Percentiles rank a stretch among this genome's conserved stretches.
Conservation (phyloP, 495 filamentous ascomycete genomes). For the Thozetella sp. region DNA sequence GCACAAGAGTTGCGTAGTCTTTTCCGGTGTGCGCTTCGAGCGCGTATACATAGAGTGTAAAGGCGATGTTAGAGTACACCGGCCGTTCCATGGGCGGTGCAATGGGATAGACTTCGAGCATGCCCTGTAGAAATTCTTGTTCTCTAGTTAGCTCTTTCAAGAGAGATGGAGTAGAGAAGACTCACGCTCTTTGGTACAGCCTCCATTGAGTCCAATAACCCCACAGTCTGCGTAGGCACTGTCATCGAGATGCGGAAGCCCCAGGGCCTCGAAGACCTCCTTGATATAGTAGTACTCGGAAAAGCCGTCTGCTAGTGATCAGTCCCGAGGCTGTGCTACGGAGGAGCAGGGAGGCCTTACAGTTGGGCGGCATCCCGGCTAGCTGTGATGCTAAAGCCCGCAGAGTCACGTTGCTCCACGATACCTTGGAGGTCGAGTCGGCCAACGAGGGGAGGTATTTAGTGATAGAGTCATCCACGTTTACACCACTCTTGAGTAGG, state of each 20-base stretch:
- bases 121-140: slow-evolving; percentile 39
- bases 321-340: neutral
- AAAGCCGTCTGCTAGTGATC: slow-evolving; percentile 17
- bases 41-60: slow-evolving; percentile 43
- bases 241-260: slow-evolving; percentile 16
- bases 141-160: slow-evolving; percentile 1
- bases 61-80: slow-evolving; percentile 48
- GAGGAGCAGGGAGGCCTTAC: slow-evolving; percentile 10
- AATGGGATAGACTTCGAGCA: slow-evolving; percentile 32
- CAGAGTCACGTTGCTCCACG: slow-evolving; percentile 52
- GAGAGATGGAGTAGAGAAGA: neutral
- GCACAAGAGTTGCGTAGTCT: slow-evolving; percentile 36
- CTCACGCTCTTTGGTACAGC: slow-evolving; percentile 12
- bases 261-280: slow-evolving; percentile 20
- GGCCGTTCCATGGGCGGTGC: slow-evolving; percentile 38
- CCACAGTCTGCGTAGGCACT: slow-evolving; percentile 22
- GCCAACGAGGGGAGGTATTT: slow-evolving; percentile 49
- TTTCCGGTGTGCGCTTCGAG: slow-evolving; percentile 39
- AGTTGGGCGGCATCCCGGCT: slow-evolving; percentile 40
- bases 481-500: slow-evolving; percentile 17
- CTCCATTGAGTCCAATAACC: slow-evolving; percentile 14
- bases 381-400: slow-evolving; percentile 45
- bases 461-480: slow-evolving; percentile 30
- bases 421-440: slow-evolving; percentile 20
- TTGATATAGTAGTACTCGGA: slow-evolving; percentile 24